These are phyloP conservation scores for Primulina eburnea DNA, from an alignment of 257 asterid species.

Conservation along the genomic window DNA sequence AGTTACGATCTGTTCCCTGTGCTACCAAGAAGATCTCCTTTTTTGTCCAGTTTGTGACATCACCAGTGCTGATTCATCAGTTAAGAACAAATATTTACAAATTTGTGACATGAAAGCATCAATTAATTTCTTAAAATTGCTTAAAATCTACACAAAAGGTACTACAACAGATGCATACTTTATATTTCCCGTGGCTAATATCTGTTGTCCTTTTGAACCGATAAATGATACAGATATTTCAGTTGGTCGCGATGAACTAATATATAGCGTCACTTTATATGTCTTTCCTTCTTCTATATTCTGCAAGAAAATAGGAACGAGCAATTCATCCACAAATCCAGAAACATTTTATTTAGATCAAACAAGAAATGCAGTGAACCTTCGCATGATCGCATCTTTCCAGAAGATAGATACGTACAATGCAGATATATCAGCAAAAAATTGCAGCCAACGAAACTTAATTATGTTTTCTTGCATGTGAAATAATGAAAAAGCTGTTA, in stretches of 20 bases:
- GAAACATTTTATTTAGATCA: not conserved
- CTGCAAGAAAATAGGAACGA: conserved; percentile 37
- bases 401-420: not conserved
- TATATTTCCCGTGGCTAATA: conserved; percentile 56
- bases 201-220: conserved; percentile 57
- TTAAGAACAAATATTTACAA: conserved; percentile 1
- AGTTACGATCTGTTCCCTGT: conserved; percentile 47
- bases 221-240: conserved; percentile 61
- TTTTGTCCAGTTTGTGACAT: conserved; percentile 64
- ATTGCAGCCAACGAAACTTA: no score
- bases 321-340: not conserved
- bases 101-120: conserved; percentile 2
- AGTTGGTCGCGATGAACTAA: conserved; percentile 57
- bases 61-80: conserved; percentile 41
- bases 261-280: conserved; percentile 60
- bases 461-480: no score
- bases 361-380: not conserved
- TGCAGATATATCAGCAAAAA: no score
- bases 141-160: conserved; percentile 4
- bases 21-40: conserved; percentile 64
- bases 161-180: conserved; percentile 41
- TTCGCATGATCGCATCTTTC: not conserved
- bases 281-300: conserved; percentile 75
- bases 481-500: no score
- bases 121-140: not conserved